These are phyloP conservation scores for Microcos paniculata DNA, from an alignment of 345 rosid species.

Conservation along the genomic window DNA sequence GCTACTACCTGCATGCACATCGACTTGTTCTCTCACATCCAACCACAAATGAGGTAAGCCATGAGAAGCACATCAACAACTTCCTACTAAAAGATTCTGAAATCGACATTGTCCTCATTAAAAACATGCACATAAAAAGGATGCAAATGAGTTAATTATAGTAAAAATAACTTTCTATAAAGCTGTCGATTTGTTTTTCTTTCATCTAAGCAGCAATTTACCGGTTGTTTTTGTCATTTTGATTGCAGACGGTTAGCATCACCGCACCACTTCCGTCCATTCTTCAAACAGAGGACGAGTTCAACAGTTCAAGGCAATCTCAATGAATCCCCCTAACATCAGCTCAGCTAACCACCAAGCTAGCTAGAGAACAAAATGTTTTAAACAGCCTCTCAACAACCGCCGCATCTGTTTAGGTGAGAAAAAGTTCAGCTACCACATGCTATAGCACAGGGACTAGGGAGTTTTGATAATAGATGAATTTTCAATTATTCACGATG, in stretches of 20 bases:
- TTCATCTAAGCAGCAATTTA: background rate
- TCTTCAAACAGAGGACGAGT: slow-evolving; percentile 47
- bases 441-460: no score
- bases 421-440: no score
- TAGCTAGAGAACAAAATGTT: background rate
- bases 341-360: background rate
- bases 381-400: background rate
- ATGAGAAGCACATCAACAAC: background rate
- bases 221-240: background rate
- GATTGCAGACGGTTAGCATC: slow-evolving; percentile 46
- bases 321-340: background rate
- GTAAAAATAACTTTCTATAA: background rate
- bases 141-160: background rate
- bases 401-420: background rate
- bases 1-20: slow-evolving; percentile 87
- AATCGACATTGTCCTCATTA: background rate
- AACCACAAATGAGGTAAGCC: slow-evolving; percentile 49
- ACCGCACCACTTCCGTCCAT: slow-evolving; percentile 57
- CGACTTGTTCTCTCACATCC: slow-evolving; percentile 57
- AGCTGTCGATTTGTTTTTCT: background rate
- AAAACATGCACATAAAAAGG: background rate
- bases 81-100: background rate
- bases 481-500: no score
- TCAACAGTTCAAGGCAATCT: background rate
- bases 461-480: no score